Base-by-base conservation (phyloP, 2,329 filamentous ascomycete species). In the Thielaviopsis ethacetica region DNA sequence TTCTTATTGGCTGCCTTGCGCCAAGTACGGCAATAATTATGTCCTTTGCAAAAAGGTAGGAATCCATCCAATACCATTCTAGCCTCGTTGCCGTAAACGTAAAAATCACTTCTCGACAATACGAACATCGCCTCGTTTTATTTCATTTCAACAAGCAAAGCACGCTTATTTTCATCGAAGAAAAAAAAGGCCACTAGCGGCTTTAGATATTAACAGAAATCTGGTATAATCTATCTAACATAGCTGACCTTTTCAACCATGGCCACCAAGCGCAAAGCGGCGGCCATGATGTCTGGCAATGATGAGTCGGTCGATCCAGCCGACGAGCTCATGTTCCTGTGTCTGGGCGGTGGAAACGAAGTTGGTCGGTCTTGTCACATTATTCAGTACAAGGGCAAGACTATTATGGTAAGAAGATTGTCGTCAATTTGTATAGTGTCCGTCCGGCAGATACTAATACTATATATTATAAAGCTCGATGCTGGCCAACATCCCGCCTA, bases 331-430 rank as follows among this genome's bases (percentile, higher is more conserved):
- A 87, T 90, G 74, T 98, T 98, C 67, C 80, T 95, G 58, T 94
- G 89, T 66, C 76, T 98, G 44, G 93, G 93, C 62, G 93, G 93
- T 62, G 93, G 93, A 65, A 97, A 96, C 71, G 93, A 98, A 73
- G 93, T 98, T 62, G 93, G 93, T 58, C 81, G 93, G 64, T 97
- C 93, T 64, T 97, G 93, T 71, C 93, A 98, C 70, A 95, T 98
- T 66, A 84, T 98, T 62, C 90, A 97, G 68, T 98, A 98, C 80
- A 98, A 97, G 73, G 93, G 93, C 62, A 98, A 98, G 73, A 97
- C 91, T 5, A 89, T 98, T 65, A 98, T 98, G 93, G 90, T 94
- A 75, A 66, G 67, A 57, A 5, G 9, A 21, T 12, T 10, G n/a
- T 10, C 7, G 21, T 21, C n/a, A 49, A 21, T 49, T 17, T 21